Conservation (phyloP, 495 filamentous ascomycete genomes). For the Penicillium coffeae region DNA sequence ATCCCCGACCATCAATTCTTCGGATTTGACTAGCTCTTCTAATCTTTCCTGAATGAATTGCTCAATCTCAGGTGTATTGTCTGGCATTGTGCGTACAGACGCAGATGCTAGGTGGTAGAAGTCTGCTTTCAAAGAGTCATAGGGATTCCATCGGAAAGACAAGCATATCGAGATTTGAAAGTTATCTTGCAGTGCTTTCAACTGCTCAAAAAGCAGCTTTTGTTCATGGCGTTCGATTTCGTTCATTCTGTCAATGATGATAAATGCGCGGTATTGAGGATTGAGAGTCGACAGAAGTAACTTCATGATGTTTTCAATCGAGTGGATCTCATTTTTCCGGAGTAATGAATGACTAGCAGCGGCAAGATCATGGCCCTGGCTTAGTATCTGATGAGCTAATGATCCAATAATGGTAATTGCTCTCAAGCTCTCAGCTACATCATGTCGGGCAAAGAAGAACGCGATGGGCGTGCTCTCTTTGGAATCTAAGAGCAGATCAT, state of each 20-base stretch:
- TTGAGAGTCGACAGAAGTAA: too few species aligned
- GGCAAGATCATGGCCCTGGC: background rate
- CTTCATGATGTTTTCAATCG: too few species aligned
- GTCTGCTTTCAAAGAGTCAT: background rate
- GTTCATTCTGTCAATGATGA: too few species aligned
- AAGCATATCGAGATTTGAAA: too few species aligned
- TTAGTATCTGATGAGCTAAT: slow-evolving; percentile 36
- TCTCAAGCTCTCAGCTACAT: slow-evolving; percentile 35
- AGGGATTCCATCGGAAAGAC: too few species aligned
- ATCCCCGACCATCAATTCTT: slow-evolving; percentile 31
- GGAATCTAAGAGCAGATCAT: slow-evolving; percentile 33
- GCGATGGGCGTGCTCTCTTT: slow-evolving; percentile 19
- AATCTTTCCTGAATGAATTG: slow-evolving; percentile 34
- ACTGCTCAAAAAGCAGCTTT: too few species aligned
- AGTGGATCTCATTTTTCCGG: too few species aligned
- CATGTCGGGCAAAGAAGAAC: slow-evolving; percentile 45
- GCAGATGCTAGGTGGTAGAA: background rate
- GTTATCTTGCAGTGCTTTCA: too few species aligned
- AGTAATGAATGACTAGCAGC: too few species aligned
- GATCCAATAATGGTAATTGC: slow-evolving; percentile 35
- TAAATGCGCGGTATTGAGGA: too few species aligned
- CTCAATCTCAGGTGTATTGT: slow-evolving; percentile 38
- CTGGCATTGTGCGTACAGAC: slow-evolving; percentile 20
- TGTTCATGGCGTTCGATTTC: too few species aligned
- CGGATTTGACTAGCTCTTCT: slow-evolving; percentile 23